Evolutionary conservation across 2,329 filamentous ascomycete genomes (phyloP).

Genomic region (Chrysosporium queenslandicum): DNA sequence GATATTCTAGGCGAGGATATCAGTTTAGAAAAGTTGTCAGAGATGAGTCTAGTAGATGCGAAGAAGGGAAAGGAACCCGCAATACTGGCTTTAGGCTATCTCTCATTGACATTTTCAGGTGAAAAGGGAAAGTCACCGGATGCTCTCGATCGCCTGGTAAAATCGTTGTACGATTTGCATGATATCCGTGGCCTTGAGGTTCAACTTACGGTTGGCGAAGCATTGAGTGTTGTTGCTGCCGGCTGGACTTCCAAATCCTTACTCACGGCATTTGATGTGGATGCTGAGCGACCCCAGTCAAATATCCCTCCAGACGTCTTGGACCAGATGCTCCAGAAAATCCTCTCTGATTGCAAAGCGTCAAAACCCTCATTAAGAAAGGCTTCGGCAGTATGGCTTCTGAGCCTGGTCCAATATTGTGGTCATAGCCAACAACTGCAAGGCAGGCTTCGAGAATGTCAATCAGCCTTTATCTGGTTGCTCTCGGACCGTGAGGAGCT

Average conservation of each 20-base stretch:
- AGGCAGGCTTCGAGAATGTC: slow-evolving; percentile 62
- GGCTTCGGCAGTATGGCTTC: slow-evolving; percentile 88
- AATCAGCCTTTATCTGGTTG: slow-evolving; percentile 78
- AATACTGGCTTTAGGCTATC: slow-evolving; percentile 66
- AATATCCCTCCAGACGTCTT: slow-evolving; percentile 36
- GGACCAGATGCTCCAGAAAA: slow-evolving; percentile 54
- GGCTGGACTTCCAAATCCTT: slow-evolving; percentile 79
- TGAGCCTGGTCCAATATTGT: slow-evolving; percentile 84
- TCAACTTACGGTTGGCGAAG: slow-evolving; percentile 84
- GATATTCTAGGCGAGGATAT: slow-evolving; percentile 23
- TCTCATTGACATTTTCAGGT: slow-evolving; percentile 49
- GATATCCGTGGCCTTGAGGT: slow-evolving; percentile 78
- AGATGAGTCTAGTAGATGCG: slow-evolving; percentile 56
- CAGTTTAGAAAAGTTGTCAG: slow-evolving; percentile 43
- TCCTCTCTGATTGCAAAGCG: slow-evolving; percentile 66
- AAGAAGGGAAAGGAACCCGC: slow-evolving; percentile 75
- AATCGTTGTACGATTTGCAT: slow-evolving; percentile 63
- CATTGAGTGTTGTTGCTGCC: slow-evolving; percentile 64
- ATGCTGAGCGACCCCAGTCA: slow-evolving; percentile 41
- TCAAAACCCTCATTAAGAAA: slow-evolving; percentile 85
- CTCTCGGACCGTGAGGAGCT: slow-evolving; percentile 83
- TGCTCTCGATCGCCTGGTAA: slow-evolving; percentile 45
- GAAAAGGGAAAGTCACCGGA: slow-evolving; percentile 26
- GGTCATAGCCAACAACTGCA: slow-evolving; percentile 69
- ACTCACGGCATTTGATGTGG: slow-evolving; percentile 64